These are phyloP conservation scores for Friedmanniomyces simplex DNA, from an alignment of 495 filamentous ascomycete species.

Conservation along the genomic window DNA sequence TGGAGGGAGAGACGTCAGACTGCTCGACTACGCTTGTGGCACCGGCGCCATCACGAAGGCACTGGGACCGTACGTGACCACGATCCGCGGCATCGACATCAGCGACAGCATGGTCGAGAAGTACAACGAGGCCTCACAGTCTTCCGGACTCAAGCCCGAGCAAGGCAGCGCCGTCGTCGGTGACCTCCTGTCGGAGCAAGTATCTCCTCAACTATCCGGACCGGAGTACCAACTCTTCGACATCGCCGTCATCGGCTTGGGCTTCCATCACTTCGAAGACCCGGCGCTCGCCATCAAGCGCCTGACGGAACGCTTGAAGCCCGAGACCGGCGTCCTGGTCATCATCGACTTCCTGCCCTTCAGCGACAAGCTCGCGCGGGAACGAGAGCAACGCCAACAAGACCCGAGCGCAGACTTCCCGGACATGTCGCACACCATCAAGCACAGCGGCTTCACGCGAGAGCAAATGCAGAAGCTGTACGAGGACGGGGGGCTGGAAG, in stretches of 20 bases:
- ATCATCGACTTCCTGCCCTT: constrained; percentile 51
- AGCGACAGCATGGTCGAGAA: constrained; percentile 54
- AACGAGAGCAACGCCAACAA: not conserved
- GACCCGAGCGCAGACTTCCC: not conserved
- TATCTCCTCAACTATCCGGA: not conserved
- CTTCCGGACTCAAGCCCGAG: constrained; percentile 5
- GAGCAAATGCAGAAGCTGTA: constrained; percentile 14
- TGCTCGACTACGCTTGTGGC: constrained; percentile 71
- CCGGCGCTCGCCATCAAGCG: constrained; percentile 44
- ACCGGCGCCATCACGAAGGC: constrained; percentile 53
- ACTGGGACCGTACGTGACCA: constrained; percentile 49
- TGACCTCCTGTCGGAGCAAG: constrained; percentile 6
- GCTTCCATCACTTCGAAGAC: constrained; percentile 64
- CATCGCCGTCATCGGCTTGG: constrained; percentile 52
- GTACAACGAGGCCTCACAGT: constrained; percentile 41
- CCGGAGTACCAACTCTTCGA: constrained; percentile 52
- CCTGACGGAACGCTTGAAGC: constrained; percentile 48
- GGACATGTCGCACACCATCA: constrained; percentile 17
- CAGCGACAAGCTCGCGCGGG: not conserved
- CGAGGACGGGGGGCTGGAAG: constrained; percentile 9
- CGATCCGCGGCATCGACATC: constrained; percentile 55
- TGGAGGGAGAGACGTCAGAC: constrained; percentile 36
- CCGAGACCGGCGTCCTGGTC: constrained; percentile 48
- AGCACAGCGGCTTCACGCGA: constrained; percentile 16
- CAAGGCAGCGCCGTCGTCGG: constrained; percentile 15